Base-by-base conservation (phyloP, 2,329 filamentous ascomycete species). In the Atkinsonella texensis region DNA sequence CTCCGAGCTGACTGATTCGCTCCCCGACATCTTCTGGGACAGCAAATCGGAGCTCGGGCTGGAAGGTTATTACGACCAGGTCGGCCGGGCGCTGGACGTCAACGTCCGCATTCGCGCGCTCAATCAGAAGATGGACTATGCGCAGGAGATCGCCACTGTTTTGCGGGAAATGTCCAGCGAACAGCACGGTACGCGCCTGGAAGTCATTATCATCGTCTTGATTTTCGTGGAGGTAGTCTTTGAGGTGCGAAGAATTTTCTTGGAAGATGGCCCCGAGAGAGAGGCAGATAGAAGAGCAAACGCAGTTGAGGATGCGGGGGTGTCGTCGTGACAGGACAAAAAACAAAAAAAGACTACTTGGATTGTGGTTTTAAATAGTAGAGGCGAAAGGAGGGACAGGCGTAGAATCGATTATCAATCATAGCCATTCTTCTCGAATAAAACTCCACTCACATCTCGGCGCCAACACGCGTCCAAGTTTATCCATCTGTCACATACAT, bases 91-190 rank as follows among this genome's bases (percentile, higher is more conserved):
- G 0, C 76, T 98, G 38, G 93, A 97, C 67, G 90, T 97, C 23
- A 87, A 87, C 35, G 87, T 93, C 28, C 80, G 93, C 48, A 97
- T 97, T 70, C 87, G 87, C 61, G 83, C 88, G 17, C 70, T 97
- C 59, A 98, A 98, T 66, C 88, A 95, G 70, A 95, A 95, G 72
- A 94, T 98, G 80, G 91, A 95, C 63, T 97, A 98, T 65, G 93
- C 91, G 1, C 87, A 93, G 62, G 91, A 97, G 67, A 96, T 96
- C 65, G 89, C 93, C 7, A 87, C 77, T 49, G 90, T 97, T 15
- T 70, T 97, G 55, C 77, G 93, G 53, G 89, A 96, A 66, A 83
- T 90, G 64, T 76, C 94, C 51, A 94, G 87, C 63, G 90, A 97
- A 73, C 89, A 88, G 65, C 89, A 97, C 63, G 86, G 88, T 15